Evolutionary conservation across 78 protist genomes (phyloP), one percentile per base, ranked within the genome.

Genomic region (Bigelowiella natans): DNA sequence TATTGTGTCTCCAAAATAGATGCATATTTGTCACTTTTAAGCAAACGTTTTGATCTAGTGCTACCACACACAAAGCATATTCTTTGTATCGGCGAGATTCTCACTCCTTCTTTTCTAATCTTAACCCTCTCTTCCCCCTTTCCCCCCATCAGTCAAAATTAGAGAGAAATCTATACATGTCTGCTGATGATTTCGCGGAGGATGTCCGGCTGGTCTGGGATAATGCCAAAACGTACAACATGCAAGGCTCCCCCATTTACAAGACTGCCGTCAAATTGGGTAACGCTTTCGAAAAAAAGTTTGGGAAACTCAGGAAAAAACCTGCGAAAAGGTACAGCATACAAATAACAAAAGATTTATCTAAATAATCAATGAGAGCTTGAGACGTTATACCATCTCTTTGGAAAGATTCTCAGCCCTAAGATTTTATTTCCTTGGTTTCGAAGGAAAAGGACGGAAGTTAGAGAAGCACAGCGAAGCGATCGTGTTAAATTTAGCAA

Each of bases 401-500:
- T n/a, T n/a, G n/a, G n/a, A n/a, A n/a, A n/a, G n/a, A n/a, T n/a
- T n/a, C n/a, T n/a, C n/a, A n/a, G n/a, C n/a, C n/a, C n/a, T n/a
- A n/a, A n/a, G n/a, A n/a, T 26, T 51, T 18, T 51, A 18, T 18
- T 51, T 51, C 18, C 34, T 51, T 51, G 7, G 73, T 18, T 51
- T 18, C 7, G 73, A 18, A 51, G 73, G 73, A 7, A 18, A 18
- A 51, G 34, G 34, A 18, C 18, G 34, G 73, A 85, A 11, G 37
- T 18, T 18, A 85, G 18, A 11, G 87, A 85, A 85, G 38, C 51
- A 11, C 7, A 11, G 38, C 87, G 38, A 7, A 37, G 38, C 11
- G 87, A 85, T 18, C 87, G 87, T 28, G 87, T 85, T 11, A 85
- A 85, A 11, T 85, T 85, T 37, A 85, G 51, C 87, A 37, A 85